Evolutionary conservation across 2,329 filamentous ascomycete species (phyloP).

Genomic region (Torrubiella hemipterigena): DNA sequence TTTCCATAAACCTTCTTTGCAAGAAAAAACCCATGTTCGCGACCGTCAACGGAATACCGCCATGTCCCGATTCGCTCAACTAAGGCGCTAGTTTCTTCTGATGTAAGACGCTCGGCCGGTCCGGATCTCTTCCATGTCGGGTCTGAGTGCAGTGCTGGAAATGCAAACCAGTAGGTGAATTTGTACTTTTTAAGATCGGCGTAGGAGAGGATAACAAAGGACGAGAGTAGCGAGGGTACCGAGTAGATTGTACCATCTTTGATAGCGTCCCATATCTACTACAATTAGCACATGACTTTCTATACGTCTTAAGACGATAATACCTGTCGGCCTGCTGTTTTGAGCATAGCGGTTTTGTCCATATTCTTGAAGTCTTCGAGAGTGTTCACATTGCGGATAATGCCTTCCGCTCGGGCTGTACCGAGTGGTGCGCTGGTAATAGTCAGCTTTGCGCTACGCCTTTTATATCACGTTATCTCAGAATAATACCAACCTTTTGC

Average conservation of each 20-base stretch:
- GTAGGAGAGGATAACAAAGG: constrained; percentile 81
- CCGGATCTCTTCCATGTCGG: constrained; percentile 63
- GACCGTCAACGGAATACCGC: constrained; percentile 67
- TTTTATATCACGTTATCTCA: not conserved
- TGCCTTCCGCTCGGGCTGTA: constrained; percentile 76
- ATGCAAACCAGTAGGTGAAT: constrained; percentile 97
- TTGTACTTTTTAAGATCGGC: constrained; percentile 96
- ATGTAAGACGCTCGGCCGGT: constrained; percentile 41
- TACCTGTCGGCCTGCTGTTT: constrained; percentile 69
- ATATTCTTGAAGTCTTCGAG: constrained; percentile 82
- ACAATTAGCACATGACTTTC: not conserved
- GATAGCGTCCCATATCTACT: constrained; percentile 91
- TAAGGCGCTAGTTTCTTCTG: constrained; percentile 63
- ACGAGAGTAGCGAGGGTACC: constrained; percentile 79
- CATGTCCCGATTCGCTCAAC: constrained; percentile 80
- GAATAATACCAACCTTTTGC: constrained; percentile 67
- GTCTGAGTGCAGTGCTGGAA: constrained; percentile 83
- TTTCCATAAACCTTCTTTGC: constrained; percentile 56
- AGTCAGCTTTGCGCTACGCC: constrained; percentile 1
- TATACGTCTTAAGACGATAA: constrained; percentile 11
- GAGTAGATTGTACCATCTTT: constrained; percentile 94
- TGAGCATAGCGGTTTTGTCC: constrained; percentile 68
- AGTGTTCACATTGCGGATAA: constrained; percentile 93
- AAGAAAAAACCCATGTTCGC: constrained; percentile 93
- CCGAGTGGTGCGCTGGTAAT: constrained; percentile 49